Base-by-base conservation (phyloP, 2,329 filamentous ascomycete species). In the Fusarium armeniacum region DNA sequence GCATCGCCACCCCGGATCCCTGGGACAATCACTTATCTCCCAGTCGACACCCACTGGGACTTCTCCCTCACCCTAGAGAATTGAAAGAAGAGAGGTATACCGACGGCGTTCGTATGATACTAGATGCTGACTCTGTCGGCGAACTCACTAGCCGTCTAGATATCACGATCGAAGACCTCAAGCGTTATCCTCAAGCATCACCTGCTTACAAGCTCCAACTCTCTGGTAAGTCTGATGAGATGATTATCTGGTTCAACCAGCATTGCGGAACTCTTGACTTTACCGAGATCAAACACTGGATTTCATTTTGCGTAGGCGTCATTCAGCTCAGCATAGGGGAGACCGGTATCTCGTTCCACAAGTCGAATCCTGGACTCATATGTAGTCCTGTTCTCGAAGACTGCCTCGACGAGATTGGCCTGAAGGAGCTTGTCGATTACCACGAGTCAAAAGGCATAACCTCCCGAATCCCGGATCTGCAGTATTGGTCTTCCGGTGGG, bases 11-110 rank as follows among this genome's bases (percentile, higher is more conserved):
- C 18, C 46, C 65, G 15, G 71, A 71, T 22, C 70, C 68, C 10
- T 73, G 71, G 71, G 58, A 62, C 16, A 53, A 73, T 26, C 59
- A 52, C 10, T 49, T 73, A 16, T 70, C 65, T 3, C 45, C 55
- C 16, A 44, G 41, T 9, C 60, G 71, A n/a, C 58, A 22, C 13
- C 62, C 50, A 4, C 32, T 72, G 26, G 41, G 50, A 13, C 36
- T 68, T 22, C 56, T 73, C 16, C 16, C 38, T 3, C 52, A 70
- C 18, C 71, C 68, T 3, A 59, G 58, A 24, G 43, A 67, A 33
- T n/a, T 67, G 8, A 57, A 15, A 20, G 36, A 41, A 4, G 38
- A 54, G 3, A 62, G 51, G 24, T 67, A 58, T 40, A 13, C 16
- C 4, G 22, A 47, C 43, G 57, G 45, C 2, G 22, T 64, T 11